Evolutionary conservation across 495 filamentous ascomycete species (phyloP).

Genomic region (Pseudevernia furfuracea): DNA sequence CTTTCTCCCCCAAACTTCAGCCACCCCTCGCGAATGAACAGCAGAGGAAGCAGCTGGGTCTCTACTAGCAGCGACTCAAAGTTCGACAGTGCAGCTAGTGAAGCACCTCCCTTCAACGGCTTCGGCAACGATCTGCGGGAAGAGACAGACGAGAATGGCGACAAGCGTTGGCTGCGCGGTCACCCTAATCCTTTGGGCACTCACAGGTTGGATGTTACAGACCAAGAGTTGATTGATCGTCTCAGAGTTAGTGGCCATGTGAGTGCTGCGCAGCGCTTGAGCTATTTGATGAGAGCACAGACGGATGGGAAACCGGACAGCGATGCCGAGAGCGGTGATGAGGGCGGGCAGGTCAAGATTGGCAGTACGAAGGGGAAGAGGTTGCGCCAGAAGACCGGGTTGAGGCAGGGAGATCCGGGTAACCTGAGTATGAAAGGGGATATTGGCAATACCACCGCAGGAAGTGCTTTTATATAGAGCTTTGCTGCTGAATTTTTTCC

Average conservation of each 20-base stretch:
- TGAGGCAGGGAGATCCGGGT: slow-evolving; percentile 81
- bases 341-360: slow-evolving; percentile 40
- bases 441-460: slow-evolving; percentile 7
- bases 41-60: slow-evolving; percentile 8
- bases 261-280: slow-evolving; percentile 16
- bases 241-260: slow-evolving; percentile 7
- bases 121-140: slow-evolving; percentile 8
- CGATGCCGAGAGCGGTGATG: background rate
- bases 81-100: slow-evolving; percentile 15
- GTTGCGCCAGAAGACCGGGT: slow-evolving; percentile 32
- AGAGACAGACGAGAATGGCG: slow-evolving; percentile 13
- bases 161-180: slow-evolving; percentile 9
- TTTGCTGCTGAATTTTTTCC: background rate
- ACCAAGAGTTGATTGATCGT: slow-evolving; percentile 14
- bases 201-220: slow-evolving; percentile 11
- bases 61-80: slow-evolving; percentile 12
- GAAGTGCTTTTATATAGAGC: slow-evolving; percentile 12
- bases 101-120: background rate
- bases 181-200: slow-evolving; percentile 13
- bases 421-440: slow-evolving; percentile 46
- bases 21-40: slow-evolving; percentile 11
- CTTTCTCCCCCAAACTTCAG: slow-evolving; percentile 10
- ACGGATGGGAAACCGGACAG: background rate
- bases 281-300: slow-evolving; percentile 12
- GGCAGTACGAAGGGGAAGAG: slow-evolving; percentile 53